Conservation (phyloP, 257 asterid species). For the Euphrasia confusa region DNA sequence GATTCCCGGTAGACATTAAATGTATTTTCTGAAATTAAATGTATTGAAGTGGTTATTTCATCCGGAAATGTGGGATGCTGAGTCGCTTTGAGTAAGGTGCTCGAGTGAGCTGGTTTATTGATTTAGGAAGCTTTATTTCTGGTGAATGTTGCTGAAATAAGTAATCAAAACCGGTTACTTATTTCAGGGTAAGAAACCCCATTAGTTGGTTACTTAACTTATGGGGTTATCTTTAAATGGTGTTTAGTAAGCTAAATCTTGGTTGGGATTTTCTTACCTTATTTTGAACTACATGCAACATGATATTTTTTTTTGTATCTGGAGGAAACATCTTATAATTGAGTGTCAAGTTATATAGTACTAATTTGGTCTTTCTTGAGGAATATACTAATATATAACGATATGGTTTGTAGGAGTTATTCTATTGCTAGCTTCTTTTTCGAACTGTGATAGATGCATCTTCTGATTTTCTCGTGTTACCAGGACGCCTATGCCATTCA, state of each 20-base stretch:
- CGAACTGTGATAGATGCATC: conserved; percentile 18
- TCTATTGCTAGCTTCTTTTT: conserved; percentile 5
- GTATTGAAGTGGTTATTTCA: background rate
- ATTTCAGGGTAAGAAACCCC: no score
- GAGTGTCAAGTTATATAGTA: background rate
- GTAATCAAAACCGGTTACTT: no score
- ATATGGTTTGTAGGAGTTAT: background rate
- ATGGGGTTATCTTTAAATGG: background rate
- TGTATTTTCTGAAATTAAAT: conserved; percentile 12
- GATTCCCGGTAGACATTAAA: conserved; percentile 14
- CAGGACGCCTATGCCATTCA: conserved; percentile 5
- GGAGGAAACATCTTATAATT: background rate
- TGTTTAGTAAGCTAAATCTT: background rate
- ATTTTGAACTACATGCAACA: conserved; percentile 3
- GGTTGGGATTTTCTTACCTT: background rate
- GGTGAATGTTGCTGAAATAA: background rate
- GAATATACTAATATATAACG: no score
- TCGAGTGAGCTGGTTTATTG: conserved; percentile 16
- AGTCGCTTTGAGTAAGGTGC: conserved; percentile 5
- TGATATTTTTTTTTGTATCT: background rate
- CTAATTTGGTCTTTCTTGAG: no score
- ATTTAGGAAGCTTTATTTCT: conserved; percentile 20
- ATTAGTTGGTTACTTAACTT: background rate
- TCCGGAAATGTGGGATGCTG: conserved; percentile 14
- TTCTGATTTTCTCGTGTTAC: conserved; percentile 24